Evolutionary conservation across 805 yeast genomes (phyloP), one percentile per base, ranked within the genome.

Genomic region (Ogataea angusta): DNA sequence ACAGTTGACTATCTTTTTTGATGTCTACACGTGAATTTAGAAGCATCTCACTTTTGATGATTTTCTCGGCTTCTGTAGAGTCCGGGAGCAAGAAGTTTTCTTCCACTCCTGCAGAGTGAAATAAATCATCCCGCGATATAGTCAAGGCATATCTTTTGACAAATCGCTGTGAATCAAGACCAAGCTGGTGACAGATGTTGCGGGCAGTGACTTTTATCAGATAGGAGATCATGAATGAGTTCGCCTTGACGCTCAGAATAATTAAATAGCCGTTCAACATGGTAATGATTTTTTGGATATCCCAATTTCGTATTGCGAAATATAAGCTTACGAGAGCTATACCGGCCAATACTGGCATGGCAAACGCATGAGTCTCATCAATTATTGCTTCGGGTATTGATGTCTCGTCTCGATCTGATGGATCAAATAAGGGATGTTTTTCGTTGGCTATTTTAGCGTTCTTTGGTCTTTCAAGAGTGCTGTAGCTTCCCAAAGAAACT

Each of bases 291-390:
- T 43, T 47, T 5, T 57, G 63, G 8, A 46, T 47, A 41, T 66
- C 62, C 34, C 66, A 48, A 27, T 58, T 53, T 39, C 63, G 63
- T 34, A 72, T 36, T 4, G 56, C 54, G 40, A 60, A 64, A 50
- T 73, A 68, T 27, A 76, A 39, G 0, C 65, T 63, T 22, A 60
- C 43, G 29, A 78, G 57, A n/a, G 50, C 52, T 14, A 47, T 37
- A 6, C 72, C 71, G 5, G 75, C 73, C 6, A 68, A 10, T 5
- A 78, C 40, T 0, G 84, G 83, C 54, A 75, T 50, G 3, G 59
- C 13, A 5, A 67, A 28, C 0, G 73, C 80, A 13, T 45, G 33
- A 56, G 63, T 36, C 51, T 57, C 54, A 19, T 52, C 54, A 9
- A 57, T 49, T 3, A 42, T 22, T 1, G 51, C 36, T 5, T 44